These are phyloP conservation scores for Bruguiera gymnorhiza DNA, from an alignment of 345 rosid genomes.

Conservation along the genomic window DNA sequence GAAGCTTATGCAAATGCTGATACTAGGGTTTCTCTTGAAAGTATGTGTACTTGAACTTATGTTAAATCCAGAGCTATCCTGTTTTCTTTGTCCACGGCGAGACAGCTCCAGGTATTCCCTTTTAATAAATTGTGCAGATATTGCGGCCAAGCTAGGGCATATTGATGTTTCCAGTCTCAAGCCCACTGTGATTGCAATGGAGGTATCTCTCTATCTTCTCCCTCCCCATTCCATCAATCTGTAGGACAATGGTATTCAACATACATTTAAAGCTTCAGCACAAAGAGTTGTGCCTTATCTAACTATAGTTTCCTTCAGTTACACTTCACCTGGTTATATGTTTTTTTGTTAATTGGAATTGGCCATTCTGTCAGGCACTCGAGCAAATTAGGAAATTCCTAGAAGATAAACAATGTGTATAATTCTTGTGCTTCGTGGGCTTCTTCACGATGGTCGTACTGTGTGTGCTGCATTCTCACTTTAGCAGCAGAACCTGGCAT, in stretches of 20 bases:
- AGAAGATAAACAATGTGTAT: slow-evolving; percentile 26
- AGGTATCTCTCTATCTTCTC: slow-evolving; percentile 36
- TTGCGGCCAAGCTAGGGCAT: slow-evolving; percentile 69
- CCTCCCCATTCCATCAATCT: too few relatives aligned
- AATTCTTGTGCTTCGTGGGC: slow-evolving; percentile 4
- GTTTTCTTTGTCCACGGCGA: background rate
- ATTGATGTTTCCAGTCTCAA: slow-evolving; percentile 59
- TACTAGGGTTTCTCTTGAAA: slow-evolving; percentile 78
- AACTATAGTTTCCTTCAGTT: background rate
- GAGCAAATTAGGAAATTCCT: slow-evolving; percentile 52
- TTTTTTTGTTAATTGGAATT: background rate
- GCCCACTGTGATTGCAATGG: slow-evolving; percentile 72
- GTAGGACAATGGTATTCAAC: too few relatives aligned
- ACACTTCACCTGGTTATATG: background rate
- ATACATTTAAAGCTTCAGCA: too few relatives aligned
- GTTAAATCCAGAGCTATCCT: background rate
- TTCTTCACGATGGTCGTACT: background rate
- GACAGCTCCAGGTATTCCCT: background rate
- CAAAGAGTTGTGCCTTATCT: too few relatives aligned
- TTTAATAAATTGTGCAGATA: slow-evolving; percentile 42
- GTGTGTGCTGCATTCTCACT: too few relatives aligned
- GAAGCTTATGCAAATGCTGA: slow-evolving; percentile 68
- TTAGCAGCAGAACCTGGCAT: too few relatives aligned
- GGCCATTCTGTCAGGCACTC: slow-evolving; percentile 37
- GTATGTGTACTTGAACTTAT: slow-evolving; percentile 37